Evolutionary conservation across 345 rosid species (phyloP), one percentile per base, ranked within the genome.

Genomic region (Boechera stricta): DNA sequence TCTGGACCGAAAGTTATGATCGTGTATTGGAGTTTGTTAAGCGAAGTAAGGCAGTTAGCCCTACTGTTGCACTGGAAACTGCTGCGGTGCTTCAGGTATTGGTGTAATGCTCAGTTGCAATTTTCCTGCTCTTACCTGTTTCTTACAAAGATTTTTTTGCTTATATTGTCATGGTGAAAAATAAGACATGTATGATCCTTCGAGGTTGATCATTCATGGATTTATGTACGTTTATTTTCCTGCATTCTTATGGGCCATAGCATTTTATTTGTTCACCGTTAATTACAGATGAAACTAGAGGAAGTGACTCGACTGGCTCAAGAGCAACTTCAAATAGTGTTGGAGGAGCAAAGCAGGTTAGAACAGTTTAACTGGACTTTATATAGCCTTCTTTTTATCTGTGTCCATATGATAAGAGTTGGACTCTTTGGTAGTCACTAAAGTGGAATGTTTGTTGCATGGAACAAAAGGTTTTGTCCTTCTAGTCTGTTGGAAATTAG

Each of bases 251-350:
- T 72, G 48, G 44, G 63, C 65, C 31, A 53, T 59, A 51, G 6
- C 44, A 35, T 44, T 35, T 45, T 0, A 13, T 74, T 66, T 56
- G 4, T 69, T 57, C 41, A 39, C 53, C 4, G 6, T 66, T 67
- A 64, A 73, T 62, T 77, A 67, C 86, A 95, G 99, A 90, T 77
- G 82, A 95, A 87, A 84, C 81, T 95, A 58, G 99, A 91, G 88
- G 90, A 87, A 85, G 99, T 92, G 79, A 92, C 99, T 82, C 96
- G 98, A 56, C 79, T 89, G 76, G 99, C 99, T 6, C 99, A 95
- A 81, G 98, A 95, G 85, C 97, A 92, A 74, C 87, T 95, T 82
- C 99, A 95, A 79, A 88, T 83, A 83, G 99, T 91, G 28, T 72
- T 95, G 73, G 98, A 95, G 84, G 98, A 91, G 70, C 89, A 92